Conservation (phyloP, 1,284 basidiomycete species). For the Lignosus rhinocerotis region DNA sequence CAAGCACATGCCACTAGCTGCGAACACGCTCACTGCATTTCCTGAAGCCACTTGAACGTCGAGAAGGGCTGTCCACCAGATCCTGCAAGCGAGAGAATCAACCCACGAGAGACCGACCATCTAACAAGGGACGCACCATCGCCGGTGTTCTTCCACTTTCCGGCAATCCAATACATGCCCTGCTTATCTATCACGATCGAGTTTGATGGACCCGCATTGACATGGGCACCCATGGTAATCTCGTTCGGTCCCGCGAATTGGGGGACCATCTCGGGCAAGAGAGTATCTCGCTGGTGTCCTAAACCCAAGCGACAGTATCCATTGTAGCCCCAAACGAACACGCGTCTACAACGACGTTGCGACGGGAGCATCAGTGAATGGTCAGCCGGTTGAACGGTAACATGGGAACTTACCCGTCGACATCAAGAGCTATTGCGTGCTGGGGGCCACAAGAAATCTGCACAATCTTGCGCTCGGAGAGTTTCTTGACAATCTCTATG, state of each 20-base stretch:
- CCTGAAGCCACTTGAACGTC: conserved; percentile 78
- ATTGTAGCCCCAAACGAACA: conserved; percentile 88
- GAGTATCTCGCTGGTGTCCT: conserved; percentile 81
- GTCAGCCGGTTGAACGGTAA: not conserved
- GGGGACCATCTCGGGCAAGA: conserved; percentile 77
- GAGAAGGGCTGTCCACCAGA: conserved; percentile 83
- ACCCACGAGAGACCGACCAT: conserved; percentile 6
- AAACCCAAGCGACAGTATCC: conserved; percentile 81
- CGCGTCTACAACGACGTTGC: conserved; percentile 45
- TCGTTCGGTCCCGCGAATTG: conserved; percentile 79
- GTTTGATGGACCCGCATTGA: conserved; percentile 83
- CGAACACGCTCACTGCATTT: conserved; percentile 63
- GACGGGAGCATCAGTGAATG: not conserved
- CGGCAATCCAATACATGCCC: conserved; percentile 83
- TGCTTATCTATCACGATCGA: conserved; percentile 85
- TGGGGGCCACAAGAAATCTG: conserved; percentile 86
- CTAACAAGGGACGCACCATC: conserved; percentile 59
- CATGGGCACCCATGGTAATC: conserved; percentile 58
- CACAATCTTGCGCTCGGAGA: conserved; percentile 76
- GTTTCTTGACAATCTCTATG: conserved; percentile 67
- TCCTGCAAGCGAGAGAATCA: conserved; percentile 41
- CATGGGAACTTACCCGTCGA: conserved; percentile 55
- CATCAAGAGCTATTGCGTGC: conserved; percentile 81
- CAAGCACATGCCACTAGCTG: conserved; percentile 1
- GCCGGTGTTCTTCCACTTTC: conserved; percentile 92